These are phyloP conservation scores for Trifolium pratense DNA, from an alignment of 306 rosid species.

Conservation along the genomic window DNA sequence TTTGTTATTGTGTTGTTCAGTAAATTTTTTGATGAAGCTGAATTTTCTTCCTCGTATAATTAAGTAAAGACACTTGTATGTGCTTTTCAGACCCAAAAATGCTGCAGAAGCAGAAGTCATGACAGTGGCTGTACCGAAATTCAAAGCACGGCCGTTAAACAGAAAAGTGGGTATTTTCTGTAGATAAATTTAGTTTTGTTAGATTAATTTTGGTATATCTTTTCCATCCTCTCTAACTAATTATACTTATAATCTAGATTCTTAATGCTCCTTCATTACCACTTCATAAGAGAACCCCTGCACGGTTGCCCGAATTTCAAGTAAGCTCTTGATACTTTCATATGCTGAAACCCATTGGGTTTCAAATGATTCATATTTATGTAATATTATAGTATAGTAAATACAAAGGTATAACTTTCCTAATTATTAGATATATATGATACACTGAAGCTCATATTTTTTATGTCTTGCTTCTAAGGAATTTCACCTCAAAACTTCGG, in stretches of 20 bases:
- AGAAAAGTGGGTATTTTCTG: conserved; percentile 74
- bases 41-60: conserved; percentile 20
- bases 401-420: not conserved
- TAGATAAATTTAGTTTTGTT: conserved; percentile 28
- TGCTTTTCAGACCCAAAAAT: conserved; percentile 63
- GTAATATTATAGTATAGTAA: not conserved
- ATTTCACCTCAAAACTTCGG: conserved; percentile 82
- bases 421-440: not conserved
- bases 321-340: conserved; percentile 55
- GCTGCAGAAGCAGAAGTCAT: conserved; percentile 56
- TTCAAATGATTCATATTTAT: conserved; percentile 14
- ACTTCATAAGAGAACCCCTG: conserved; percentile 73
- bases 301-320: conserved; percentile 85
- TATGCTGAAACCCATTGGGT: conserved; percentile 13
- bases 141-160: conserved; percentile 92
- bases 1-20: conserved; percentile 46
- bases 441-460: conserved; percentile 33
- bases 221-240: conserved; percentile 38
- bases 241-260: conserved; percentile 57
- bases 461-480: conserved; percentile 58
- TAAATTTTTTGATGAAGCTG: conserved; percentile 19
- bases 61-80: conserved; percentile 32
- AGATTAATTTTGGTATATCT: conserved; percentile 21
- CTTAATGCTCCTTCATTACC: conserved; percentile 87
- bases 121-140: conserved; percentile 54